phyloP scores from a whole-genome alignment of 495 filamentous ascomycete species.

The Aspergillus haitiensis region DNA sequence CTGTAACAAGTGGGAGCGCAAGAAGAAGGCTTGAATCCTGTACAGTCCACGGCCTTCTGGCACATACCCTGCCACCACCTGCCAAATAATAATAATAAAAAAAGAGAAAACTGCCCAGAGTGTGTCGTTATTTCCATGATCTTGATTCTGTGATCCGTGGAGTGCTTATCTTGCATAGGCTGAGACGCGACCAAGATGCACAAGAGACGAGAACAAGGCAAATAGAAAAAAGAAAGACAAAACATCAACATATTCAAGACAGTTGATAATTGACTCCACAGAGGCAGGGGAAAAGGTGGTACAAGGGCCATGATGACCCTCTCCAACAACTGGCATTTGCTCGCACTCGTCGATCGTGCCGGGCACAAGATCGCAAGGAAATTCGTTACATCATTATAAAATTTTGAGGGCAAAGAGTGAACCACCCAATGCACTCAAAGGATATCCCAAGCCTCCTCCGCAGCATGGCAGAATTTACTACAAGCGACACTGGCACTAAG shows the following conservation, averaged over 20 bases:
- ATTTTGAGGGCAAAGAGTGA: slow-evolving; percentile 14
- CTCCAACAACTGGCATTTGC: slow-evolving; percentile 8
- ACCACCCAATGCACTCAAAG: slow-evolving; percentile 50
- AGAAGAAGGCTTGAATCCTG: not conserved
- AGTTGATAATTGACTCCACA: slow-evolving; percentile 8
- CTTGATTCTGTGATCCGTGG: slow-evolving; percentile 3
- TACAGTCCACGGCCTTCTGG: not conserved
- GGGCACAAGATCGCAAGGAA: slow-evolving; percentile 32
- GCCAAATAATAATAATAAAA: not conserved
- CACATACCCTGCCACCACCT: not conserved
- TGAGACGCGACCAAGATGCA: slow-evolving; percentile 6
- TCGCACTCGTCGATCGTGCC: slow-evolving; percentile 14
- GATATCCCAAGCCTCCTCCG: slow-evolving; percentile 94
- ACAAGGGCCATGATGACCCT: slow-evolving; percentile 6
- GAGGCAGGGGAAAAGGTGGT: slow-evolving; percentile 1
- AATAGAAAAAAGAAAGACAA: slow-evolving; percentile 1
- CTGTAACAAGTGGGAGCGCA: not conserved
- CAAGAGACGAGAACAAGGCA: slow-evolving; percentile 8
- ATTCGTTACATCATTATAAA: slow-evolving; percentile 39
- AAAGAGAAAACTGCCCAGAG: not conserved
- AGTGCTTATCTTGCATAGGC: not conserved
- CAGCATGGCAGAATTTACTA: slow-evolving; percentile 98
- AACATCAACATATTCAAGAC: slow-evolving; percentile 14
- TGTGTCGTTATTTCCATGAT: not conserved
- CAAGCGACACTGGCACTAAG: slow-evolving; percentile 95